Conservation (phyloP, 2,329 filamentous ascomycete species). For the Scytalidium sp. region DNA sequence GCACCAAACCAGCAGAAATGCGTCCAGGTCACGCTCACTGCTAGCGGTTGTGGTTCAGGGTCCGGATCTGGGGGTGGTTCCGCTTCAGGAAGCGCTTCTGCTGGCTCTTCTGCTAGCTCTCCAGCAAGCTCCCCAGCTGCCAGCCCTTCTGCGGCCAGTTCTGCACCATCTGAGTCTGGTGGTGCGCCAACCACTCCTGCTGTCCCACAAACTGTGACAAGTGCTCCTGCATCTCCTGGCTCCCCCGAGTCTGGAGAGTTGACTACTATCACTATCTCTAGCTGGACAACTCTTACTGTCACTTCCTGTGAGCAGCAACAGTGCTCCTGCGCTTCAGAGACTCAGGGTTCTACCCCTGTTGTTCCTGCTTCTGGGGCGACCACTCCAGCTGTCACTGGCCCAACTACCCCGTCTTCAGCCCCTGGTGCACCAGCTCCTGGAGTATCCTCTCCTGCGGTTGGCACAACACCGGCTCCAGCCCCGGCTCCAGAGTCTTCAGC, state of each 20-base stretch:
- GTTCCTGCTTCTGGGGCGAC: not conserved
- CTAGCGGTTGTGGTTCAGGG: constrained; percentile 32
- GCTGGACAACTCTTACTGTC: constrained; percentile 2
- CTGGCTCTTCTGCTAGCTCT: not conserved
- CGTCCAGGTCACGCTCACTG: constrained; percentile 42
- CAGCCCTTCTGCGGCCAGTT: too few relatives aligned
- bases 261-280: not conserved
- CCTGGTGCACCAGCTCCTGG: constrained; percentile 1
- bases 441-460: not conserved
- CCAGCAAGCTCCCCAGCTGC: not conserved
- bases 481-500: constrained; percentile 3
- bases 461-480: not conserved
- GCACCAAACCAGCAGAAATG: constrained; percentile 43
- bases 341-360: not conserved
- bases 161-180: too few relatives aligned
- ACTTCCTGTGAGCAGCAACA: constrained; percentile 10
- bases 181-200: not conserved
- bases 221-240: not conserved
- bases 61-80: constrained; percentile 16
- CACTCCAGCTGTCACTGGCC: not conserved
- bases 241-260: not conserved
- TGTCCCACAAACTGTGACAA: not conserved
- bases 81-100: not conserved
- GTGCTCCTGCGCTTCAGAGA: not conserved
- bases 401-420: constrained; percentile 3